phyloP scores from a whole-genome alignment of 257 asterid genomes.

The Gentiana macrophylla region DNA sequence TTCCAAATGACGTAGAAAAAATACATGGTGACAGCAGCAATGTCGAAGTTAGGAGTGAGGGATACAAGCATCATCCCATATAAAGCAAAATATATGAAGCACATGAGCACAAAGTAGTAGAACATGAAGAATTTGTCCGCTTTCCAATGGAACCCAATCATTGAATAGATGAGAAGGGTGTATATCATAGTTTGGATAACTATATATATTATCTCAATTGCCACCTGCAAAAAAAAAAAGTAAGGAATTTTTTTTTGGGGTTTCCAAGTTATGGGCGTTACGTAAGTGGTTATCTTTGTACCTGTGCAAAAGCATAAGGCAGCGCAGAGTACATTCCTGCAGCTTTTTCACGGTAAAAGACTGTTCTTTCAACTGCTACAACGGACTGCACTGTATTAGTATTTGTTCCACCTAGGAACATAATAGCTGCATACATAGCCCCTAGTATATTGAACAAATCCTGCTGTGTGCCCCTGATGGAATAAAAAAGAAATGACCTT shows the following conservation, averaged over 20 bases:
- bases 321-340: constrained; percentile 77
- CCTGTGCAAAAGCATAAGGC: constrained; percentile 70
- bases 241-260: too few species aligned
- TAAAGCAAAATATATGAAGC: constrained; percentile 63
- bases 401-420: constrained; percentile 81
- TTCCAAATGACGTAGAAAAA: constrained; percentile 88
- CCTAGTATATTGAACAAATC: constrained; percentile 61
- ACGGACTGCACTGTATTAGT: constrained; percentile 69
- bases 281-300: neutral
- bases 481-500: constrained; percentile 6
- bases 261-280: too few species aligned
- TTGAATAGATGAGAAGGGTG: constrained; percentile 53
- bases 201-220: constrained; percentile 51
- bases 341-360: constrained; percentile 77
- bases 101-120: constrained; percentile 67
- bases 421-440: constrained; percentile 67
- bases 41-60: constrained; percentile 62
- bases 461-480: constrained; percentile 53
- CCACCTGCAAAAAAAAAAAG: constrained; percentile 30
- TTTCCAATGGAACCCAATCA: constrained; percentile 67
- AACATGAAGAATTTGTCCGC: constrained; percentile 48
- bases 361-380: constrained; percentile 72
- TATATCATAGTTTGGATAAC: constrained; percentile 51
- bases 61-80: constrained; percentile 85
- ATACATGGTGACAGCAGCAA: constrained; percentile 70